Percentiles rank a stretch among this genome's conserved stretches.
Evolutionary conservation across 1,284 basidiomycete genomes (phyloP).

Genomic region (Meripilus lineatus): DNA sequence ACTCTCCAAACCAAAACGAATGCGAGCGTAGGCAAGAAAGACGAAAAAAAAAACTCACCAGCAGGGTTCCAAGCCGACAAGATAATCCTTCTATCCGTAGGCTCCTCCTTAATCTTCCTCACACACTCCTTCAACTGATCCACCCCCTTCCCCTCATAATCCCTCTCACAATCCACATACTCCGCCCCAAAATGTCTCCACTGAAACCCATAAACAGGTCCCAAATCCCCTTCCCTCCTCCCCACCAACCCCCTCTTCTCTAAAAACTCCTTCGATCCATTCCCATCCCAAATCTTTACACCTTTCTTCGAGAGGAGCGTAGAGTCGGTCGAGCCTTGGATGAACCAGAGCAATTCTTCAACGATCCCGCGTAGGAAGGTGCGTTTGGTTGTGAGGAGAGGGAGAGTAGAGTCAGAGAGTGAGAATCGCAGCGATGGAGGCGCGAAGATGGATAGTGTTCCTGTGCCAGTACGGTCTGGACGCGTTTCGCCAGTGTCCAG

Average conservation of each 20-base stretch:
- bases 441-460: constrained; percentile 87
- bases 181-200: constrained; percentile 97
- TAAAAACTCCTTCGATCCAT: constrained; percentile 86
- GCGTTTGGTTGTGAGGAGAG: constrained; percentile 92
- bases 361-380: constrained; percentile 91
- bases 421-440: constrained; percentile 87
- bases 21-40: too few relatives aligned
- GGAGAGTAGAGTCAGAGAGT: constrained; percentile 68
- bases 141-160: constrained; percentile 87
- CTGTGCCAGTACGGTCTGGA: constrained; percentile 89
- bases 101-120: constrained; percentile 87
- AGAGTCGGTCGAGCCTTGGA: constrained; percentile 83
- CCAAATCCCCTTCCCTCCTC: constrained; percentile 88
- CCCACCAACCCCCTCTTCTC: constrained; percentile 80
- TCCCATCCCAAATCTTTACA: constrained; percentile 97
- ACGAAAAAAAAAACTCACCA: constrained; percentile 52
- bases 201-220: constrained; percentile 98
- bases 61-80: constrained; percentile 97
- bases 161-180: constrained; percentile 78
- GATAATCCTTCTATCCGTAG: constrained; percentile 95
- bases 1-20: too few relatives aligned
- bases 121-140: constrained; percentile 92
- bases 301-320: constrained; percentile 76
- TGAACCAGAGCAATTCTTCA: constrained; percentile 96
- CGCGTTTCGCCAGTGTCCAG: constrained; percentile 72